Base-by-base conservation (phyloP, 106 monocot species). In the Dioscorea alata region DNA sequence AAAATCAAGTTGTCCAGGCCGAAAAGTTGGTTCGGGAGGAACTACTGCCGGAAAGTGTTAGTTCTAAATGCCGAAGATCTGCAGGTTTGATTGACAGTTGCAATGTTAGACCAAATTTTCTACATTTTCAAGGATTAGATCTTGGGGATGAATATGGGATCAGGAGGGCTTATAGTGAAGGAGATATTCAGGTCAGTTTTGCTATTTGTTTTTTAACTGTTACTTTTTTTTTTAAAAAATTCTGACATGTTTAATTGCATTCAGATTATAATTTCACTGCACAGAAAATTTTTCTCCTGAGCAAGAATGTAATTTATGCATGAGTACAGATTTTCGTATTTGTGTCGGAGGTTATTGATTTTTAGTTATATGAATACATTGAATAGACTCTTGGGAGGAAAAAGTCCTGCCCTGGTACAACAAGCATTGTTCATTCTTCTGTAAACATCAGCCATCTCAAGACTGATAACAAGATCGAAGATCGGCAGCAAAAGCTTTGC, bases 401-500 rank as follows among this genome's bases (percentile, higher is more conserved):
- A 8, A 65, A 48, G 12, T 57, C 57, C 22, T 48, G n/a, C 53
- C 48, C 57, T 64, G 68, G 63, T 56, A 48, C 28, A 34, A 61
- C 34, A 53, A 63, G 50, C 34, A 25, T n/a, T 59, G 20, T 23
- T 23, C 13, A 15, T 50, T 42, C 23, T 50, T 23, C 66, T 50
- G 49, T 50, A 50, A 17, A n/a, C 18, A 66, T 23, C 23, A 23
- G 66, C 15, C 22, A 66, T 23, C 22, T 23, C 22, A 66, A 24
- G 49, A 66, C 10, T 42, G 42, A 42, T 10, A 42, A 42, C 6
- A 79, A 49, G 85, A 95, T 66, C 2, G 74, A 80, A 51, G 88
- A 96, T 33, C 74, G 95, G 33, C 78, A 52, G 84, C 80, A 86
- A 76, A 88, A 96, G 79, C 88, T 96, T 65, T 84, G 75, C 13